These are phyloP conservation scores for barrel medic (Medicago truncatula) DNA, from an alignment of 306 rosid genomes.

Conservation along the genomic window DNA sequence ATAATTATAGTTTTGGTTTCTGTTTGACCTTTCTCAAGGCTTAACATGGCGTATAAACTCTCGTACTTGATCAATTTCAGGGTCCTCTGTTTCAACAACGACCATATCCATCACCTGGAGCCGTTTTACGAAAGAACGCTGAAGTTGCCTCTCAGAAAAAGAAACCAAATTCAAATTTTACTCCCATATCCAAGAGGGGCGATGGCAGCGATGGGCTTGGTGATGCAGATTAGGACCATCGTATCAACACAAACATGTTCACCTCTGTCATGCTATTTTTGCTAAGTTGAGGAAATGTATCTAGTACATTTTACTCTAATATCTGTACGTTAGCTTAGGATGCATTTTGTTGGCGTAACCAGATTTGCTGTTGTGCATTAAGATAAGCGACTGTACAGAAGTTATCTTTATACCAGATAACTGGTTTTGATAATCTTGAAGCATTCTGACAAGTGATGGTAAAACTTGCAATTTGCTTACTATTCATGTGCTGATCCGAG, in stretches of 20 bases:
- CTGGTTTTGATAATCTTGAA: conserved; percentile 1
- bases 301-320: conserved; percentile 28
- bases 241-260: conserved; percentile 6
- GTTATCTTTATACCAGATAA: neutral
- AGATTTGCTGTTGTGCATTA: conserved; percentile 35
- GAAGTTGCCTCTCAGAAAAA: conserved; percentile 84
- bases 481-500: conserved; percentile 18
- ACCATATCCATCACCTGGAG: conserved; percentile 99
- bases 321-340: conserved; percentile 29
- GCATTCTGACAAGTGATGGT: conserved; percentile 32
- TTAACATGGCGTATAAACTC: conserved; percentile 15
- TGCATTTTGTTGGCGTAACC: conserved; percentile 32
- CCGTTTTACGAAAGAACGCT: conserved; percentile 90
- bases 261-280: conserved; percentile 27
- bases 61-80: conserved; percentile 56
- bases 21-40: conserved; percentile 30
- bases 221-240: conserved; percentile 76
- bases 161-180: conserved; percentile 67
- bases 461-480: neutral
- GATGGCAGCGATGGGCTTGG: conserved; percentile 99
- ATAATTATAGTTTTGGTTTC: conserved; percentile 24
- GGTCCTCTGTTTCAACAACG: conserved; percentile 99
- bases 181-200: conserved; percentile 87
- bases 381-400: conserved; percentile 7
- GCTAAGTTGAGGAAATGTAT: conserved; percentile 35